Percentiles rank a stretch among this genome's conserved stretches.
Conservation (phyloP, 495 filamentous ascomycete species). For the Tetracladium setigerum region DNA sequence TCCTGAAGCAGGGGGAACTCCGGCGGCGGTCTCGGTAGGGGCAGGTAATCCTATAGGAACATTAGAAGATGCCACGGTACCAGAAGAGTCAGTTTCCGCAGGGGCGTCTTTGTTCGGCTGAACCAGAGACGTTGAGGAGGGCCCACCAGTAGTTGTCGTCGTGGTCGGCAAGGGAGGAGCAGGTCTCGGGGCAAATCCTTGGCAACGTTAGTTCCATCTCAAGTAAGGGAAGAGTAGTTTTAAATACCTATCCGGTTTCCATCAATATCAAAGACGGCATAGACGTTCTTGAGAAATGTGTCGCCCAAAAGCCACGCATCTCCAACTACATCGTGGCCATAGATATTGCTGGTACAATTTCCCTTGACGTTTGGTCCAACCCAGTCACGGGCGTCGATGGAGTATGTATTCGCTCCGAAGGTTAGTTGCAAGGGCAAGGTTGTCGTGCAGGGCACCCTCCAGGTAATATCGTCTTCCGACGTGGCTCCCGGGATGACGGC, state of each 20-base stretch:
- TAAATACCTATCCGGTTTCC: constrained; percentile 43
- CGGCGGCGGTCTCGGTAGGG: neutral
- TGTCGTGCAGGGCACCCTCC: constrained; percentile 63
- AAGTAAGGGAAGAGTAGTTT: neutral
- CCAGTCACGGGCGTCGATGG: constrained; percentile 61
- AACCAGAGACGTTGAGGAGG: neutral
- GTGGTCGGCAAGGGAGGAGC: neutral
- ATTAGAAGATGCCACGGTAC: neutral
- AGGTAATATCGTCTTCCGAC: constrained; percentile 40
- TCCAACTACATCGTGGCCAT: constrained; percentile 32
- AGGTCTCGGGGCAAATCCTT: constrained; percentile 10
- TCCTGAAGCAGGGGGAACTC: neutral
- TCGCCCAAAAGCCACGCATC: constrained; percentile 70
- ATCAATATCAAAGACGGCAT: constrained; percentile 72
- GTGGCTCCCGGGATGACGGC: constrained; percentile 53
- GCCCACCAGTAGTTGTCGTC: constrained; percentile 5
- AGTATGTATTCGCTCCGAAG: constrained; percentile 53
- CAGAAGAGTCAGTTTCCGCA: neutral
- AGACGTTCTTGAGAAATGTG: constrained; percentile 86
- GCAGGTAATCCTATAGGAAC: neutral
- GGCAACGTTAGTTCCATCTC: constrained; percentile 2
- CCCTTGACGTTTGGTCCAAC: constrained; percentile 38
- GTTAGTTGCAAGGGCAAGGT: constrained; percentile 41
- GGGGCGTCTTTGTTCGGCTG: neutral
- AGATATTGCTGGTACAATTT: constrained; percentile 61